Base-by-base conservation (phyloP, 2,329 filamentous ascomycete species). In the Tolypocladium tundrense region DNA sequence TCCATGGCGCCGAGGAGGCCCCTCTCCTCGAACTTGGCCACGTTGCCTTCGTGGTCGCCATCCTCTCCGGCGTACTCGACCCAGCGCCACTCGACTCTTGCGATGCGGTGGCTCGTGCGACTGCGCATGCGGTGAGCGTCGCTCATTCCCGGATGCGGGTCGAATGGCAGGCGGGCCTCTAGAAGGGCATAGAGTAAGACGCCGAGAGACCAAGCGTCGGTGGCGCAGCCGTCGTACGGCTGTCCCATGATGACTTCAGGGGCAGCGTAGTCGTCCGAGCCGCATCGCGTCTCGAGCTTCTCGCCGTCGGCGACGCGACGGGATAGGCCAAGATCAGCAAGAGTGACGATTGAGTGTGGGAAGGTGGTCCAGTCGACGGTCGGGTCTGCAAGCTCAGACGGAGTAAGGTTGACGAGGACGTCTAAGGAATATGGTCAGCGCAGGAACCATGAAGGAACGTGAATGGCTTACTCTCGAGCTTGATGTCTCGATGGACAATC, bases 401-500 rank as follows among this genome's bases (percentile, higher is more conserved):
- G 77, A 0, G 88, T 84, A 53, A 96, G 79, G 69, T 96, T 97
- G 66, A 97, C 88, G 37, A 99, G 85, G 48, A 97, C 90, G 71
- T 97, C 91, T 95, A 68, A 2, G 10, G 33, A 43, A 55, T 3
- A 19, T 21, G 54, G n/a, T n/a, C 48, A 45, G 57, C 51, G 57
- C 14, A 58, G 58, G 57, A 59, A 48, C 16, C 33, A 16, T 16
- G 35, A 9, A 11, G 24, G 16, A 24, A 6, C 9, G 13, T 9
- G 1, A 27, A 11, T 55, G 37, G 79, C 86, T 74, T 81, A 94
- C 90, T 83, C 79, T 99, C 94, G 59, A 99, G 86, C 75, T 99
- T 99, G 73, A 99, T 95, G 72, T 99, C 94, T 60, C 94, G 86
- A 70, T 99, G 94, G 57, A 97, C 93, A 69, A 99, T 96, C 64